These are phyloP conservation scores for Candida hispaniensis DNA, from an alignment of 805 yeast genomes.

Conservation along the genomic window DNA sequence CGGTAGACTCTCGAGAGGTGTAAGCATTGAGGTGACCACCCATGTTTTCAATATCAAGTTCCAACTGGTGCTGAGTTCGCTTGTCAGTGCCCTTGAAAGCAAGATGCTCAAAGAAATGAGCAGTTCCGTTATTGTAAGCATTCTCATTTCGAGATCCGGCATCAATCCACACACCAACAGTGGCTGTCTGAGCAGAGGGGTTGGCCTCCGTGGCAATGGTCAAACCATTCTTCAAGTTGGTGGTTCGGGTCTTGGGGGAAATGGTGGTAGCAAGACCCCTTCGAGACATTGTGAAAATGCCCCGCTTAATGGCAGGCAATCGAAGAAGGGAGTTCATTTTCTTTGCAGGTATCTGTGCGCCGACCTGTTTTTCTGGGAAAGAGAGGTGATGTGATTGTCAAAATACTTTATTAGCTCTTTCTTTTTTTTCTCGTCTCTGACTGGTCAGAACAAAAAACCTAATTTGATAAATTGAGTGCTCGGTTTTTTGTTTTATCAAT, in stretches of 20 bases:
- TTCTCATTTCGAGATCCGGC: conserved; percentile 97
- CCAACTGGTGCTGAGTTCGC: conserved; percentile 73
- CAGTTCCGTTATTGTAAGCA: conserved; percentile 78
- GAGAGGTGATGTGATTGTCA: too few species aligned
- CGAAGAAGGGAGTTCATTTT: conserved; percentile 15
- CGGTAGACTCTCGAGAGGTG: conserved; percentile 95
- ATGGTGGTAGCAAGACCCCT: conserved; percentile 14
- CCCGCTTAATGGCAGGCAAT: conserved; percentile 16
- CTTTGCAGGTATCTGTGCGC: background rate
- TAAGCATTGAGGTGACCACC: conserved; percentile 98
- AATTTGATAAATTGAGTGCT: too few species aligned
- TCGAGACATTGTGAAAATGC: conserved; percentile 12
- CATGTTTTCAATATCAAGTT: conserved; percentile 86
- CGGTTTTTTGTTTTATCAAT: too few species aligned
- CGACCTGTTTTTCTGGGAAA: too few species aligned
- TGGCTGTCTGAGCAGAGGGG: conserved; percentile 86
- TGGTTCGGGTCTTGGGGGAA: conserved; percentile 45
- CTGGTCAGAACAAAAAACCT: too few species aligned
- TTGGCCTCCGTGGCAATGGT: conserved; percentile 86
- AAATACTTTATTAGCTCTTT: background rate
- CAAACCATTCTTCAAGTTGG: conserved; percentile 78
- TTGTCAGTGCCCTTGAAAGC: conserved; percentile 89
- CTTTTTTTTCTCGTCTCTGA: conserved; percentile 11
- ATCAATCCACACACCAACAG: conserved; percentile 97
- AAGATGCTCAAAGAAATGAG: conserved; percentile 92